phyloP scores from a whole-genome alignment of 2,329 filamentous ascomycete species.

The Aspergillus hortae region DNA sequence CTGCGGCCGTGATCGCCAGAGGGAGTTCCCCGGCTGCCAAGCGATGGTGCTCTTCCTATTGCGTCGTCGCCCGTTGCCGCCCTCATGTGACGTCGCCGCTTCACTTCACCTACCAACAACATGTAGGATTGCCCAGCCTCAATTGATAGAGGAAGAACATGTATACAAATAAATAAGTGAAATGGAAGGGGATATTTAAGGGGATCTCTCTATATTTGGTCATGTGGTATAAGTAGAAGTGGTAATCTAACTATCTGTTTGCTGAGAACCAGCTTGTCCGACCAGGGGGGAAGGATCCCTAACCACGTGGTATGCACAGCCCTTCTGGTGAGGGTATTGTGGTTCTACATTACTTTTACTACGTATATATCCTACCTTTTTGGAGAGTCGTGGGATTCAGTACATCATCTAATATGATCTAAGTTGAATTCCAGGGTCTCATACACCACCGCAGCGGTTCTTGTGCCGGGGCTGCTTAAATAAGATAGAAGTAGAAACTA shows the following conservation, averaged over 20 bases:
- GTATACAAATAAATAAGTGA: neutral
- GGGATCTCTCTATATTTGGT: neutral
- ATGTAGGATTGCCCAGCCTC: neutral
- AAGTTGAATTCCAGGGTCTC: no score
- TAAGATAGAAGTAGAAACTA: no score
- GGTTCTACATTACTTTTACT: no score
- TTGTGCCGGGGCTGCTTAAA: no score
- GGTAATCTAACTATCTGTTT: neutral
- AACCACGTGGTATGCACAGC: no score
- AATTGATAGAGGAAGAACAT: neutral
- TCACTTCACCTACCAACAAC: neutral
- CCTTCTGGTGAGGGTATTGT: no score
- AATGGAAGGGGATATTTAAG: neutral
- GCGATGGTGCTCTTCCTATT: neutral
- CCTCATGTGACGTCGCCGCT: conserved; percentile 16
- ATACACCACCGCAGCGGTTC: no score
- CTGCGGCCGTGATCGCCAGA: neutral
- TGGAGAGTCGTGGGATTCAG: no score
- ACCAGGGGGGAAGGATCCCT: no score
- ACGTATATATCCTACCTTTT: no score
- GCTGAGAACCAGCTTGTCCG: neutral
- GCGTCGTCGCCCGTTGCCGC: neutral
- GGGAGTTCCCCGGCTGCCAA: neutral
- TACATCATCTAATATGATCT: no score
- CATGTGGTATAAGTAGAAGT: neutral